Conservation (phyloP, 2,329 filamentous ascomycete species). For the Trichoderma koningiopsis region DNA sequence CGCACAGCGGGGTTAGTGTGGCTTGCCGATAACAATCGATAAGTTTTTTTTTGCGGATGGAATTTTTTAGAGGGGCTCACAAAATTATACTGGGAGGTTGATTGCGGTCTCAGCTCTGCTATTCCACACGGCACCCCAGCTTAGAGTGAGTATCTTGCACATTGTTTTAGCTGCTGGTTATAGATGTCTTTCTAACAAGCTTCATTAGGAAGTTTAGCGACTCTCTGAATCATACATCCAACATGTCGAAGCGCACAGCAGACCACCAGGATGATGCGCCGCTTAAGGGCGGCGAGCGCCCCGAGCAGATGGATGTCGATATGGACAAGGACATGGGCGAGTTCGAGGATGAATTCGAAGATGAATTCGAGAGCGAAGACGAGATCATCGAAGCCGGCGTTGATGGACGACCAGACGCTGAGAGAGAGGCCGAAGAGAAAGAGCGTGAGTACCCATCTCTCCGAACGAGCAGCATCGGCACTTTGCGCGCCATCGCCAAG, state of each 20-base stretch:
- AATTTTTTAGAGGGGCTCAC: conserved; percentile 16
- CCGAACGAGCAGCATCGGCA: neutral
- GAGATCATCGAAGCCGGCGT: conserved; percentile 94
- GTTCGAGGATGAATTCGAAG: conserved; percentile 94
- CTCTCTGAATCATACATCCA: neutral
- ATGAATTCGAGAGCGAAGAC: conserved; percentile 85
- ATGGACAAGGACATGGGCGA: conserved; percentile 67
- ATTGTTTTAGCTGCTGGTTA: neutral
- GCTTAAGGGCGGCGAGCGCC: conserved; percentile 63
- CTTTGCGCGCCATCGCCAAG: neutral
- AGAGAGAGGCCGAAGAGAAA: conserved; percentile 87
- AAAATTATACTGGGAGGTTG: conserved; percentile 1
- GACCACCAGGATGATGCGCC: conserved; percentile 51
- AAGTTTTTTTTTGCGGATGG: neutral
- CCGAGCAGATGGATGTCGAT: conserved; percentile 68
- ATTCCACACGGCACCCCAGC: neutral
- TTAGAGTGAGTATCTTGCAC: neutral
- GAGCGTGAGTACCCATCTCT: conserved; percentile 48
- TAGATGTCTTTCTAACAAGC: neutral
- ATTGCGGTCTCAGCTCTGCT: neutral
- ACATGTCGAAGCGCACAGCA: conserved; percentile 64
- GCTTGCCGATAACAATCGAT: conserved; percentile 1
- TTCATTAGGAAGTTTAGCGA: neutral
- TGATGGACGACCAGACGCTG: conserved; percentile 87
- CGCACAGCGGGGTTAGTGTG: conserved; percentile 6